phyloP scores from a whole-genome alignment of 2,329 filamentous ascomycete species.

The Cercospora canescens region DNA sequence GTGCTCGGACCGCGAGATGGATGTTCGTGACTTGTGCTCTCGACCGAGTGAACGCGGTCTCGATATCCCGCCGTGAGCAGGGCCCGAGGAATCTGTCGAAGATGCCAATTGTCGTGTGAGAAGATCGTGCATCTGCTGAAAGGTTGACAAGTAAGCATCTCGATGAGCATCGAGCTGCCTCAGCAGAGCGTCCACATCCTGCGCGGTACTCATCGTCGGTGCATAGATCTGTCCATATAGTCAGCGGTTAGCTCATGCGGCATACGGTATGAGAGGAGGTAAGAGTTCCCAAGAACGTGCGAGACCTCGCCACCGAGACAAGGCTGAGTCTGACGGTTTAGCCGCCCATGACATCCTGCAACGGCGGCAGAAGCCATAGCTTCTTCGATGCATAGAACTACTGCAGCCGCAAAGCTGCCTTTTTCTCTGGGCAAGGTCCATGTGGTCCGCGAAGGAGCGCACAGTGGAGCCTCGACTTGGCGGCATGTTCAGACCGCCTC shows the following conservation, averaged over 20 bases:
- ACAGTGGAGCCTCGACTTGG: conserved; percentile 2
- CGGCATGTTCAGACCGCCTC: background rate
- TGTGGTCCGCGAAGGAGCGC: background rate
- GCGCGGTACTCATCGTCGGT: background rate
- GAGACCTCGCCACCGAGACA: background rate
- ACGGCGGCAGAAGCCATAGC: background rate
- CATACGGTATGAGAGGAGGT: background rate
- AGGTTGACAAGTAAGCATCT: conserved; percentile 25
- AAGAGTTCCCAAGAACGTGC: background rate
- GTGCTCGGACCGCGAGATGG: background rate
- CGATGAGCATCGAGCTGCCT: conserved; percentile 25
- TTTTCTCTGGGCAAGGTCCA: background rate
- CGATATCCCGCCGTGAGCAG: background rate
- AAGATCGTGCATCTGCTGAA: conserved; percentile 22
- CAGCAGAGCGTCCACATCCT: conserved; percentile 14
- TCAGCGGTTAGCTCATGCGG: background rate
- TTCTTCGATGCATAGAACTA: conserved; percentile 2
- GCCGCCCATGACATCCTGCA: background rate
- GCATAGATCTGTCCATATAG: background rate
- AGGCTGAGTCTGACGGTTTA: background rate
- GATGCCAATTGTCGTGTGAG: conserved; percentile 17
- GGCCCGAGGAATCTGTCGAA: background rate
- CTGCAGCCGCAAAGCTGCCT: conserved; percentile 1
- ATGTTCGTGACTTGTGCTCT: conserved; percentile 15
- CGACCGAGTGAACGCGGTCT: background rate